Base-by-base conservation (phyloP, 805 yeast species). In the Saccharomycopsis guyanensis region DNA sequence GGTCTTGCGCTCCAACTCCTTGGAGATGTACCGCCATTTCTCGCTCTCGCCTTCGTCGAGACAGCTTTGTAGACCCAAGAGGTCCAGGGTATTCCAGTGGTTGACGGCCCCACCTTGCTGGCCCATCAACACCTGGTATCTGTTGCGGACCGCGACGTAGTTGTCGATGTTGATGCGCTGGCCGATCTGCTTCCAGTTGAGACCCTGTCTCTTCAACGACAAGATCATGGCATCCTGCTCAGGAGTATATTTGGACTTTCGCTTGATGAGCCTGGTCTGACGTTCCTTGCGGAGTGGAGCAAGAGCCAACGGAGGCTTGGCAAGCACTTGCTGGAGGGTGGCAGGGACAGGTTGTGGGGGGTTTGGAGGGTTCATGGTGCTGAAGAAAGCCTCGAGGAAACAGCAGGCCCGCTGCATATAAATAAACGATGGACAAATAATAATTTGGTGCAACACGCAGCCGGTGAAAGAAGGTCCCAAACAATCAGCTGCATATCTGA, bases 61-160 rank as follows among this genome's bases (percentile, higher is more conserved):
- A n/a, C 78, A 53, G 15, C 58, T 58, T 54, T 73, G 78, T 34
- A 83, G 62, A 18, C 68, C 66, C 24, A 61, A 49, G 5, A 75
- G 70, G 59, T 82, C 87, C 13, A 73, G 76, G 1, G 66, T 55
- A 7, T 73, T 76, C 82, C 87, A 82, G 25, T 75, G 72, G 20
- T 77, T 72, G 1, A 78, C 71, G 10, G 83, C 84, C 29, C 84
- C 82, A 3, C 91, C 91, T 56, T 83, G 91, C 58, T 83, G 91
- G 3, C 93, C 93, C 53, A 84, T 82, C 40, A 83, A 69, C 3
- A 83, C 91, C 61, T 83, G 91, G 56, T 84, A 84, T 49, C 91
- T 64, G 58, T 83, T 83, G 47, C 91, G 64, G 0, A 89, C 91
- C 0, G 91, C 86, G 34, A 83, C 63, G 49, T 76, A 79, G 36